Base-by-base conservation (phyloP, 306 rosid species). In the Trifolium repens region DNA sequence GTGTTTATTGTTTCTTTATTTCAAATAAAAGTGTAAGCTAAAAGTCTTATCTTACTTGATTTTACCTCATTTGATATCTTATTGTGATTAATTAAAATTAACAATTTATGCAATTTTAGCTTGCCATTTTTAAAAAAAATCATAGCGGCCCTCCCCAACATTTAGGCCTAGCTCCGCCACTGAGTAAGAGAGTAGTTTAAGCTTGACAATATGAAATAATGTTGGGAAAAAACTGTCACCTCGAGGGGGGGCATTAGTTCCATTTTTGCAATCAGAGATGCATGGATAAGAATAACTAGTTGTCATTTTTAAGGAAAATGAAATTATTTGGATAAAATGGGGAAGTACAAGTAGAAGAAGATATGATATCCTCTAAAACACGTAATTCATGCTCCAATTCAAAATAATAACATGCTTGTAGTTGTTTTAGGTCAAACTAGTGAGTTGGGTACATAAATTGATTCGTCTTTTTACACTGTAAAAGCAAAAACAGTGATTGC, bases 221-320 rank as follows among this genome's bases (percentile, higher is more conserved):
- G 37, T 54, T 9, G 11, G 22, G 63, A 47, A 16, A 76, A 76
- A 34, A 62, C 5, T 17, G 54, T 55, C 58, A 8, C 4, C 59
- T 27, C n/a, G 5, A 40, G 74, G 14, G 17, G 17, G 42, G 57
- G 8, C 32, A 43, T 11, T 43, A 52, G 58, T 52, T 52, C 24
- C 58, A 52, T 52, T 39, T 72, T 55, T 55, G 37, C 72, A 46
- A 50, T 8, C 14, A 27, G 9, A 75, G 54, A 27, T 64, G 60
- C 19, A 43, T 43, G 72, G 27, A 64, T 63, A 49, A 50, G 71
- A 63, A 74, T 74, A 9, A 32, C 8, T 50, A 37, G 27, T 52
- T 61, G 32, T 9, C n/a, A 37, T 24, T 49, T 43, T 40, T 24
- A 34, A 30, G 32, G 26, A 50, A 24, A 64, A 34, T 35, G 39